Percentiles rank a stretch among this genome's conserved stretches.
Conservation (phyloP, 1,284 basidiomycete species). For the Inonotus hispidus region DNA sequence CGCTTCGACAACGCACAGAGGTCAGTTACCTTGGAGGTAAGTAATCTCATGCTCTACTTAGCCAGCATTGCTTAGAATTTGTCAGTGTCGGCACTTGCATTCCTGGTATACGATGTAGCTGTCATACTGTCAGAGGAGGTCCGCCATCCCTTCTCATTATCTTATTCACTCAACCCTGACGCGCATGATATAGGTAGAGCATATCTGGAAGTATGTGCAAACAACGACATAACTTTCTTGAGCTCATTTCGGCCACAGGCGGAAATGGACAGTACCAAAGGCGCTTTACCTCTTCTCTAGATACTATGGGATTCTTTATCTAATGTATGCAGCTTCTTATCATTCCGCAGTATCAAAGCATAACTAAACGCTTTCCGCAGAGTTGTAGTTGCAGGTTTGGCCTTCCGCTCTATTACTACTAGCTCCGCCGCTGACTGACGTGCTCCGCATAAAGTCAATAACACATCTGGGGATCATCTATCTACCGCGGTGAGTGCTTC, state of each 20-base stretch:
- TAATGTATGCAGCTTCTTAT: neutral
- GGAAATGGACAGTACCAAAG: neutral
- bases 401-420: neutral
- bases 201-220: neutral
- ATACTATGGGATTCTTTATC: neutral
- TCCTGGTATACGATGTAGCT: neutral
- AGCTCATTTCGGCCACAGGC: neutral
- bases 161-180: neutral
- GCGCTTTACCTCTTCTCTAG: neutral
- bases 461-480: neutral
- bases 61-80: neutral
- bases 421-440: neutral
- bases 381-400: neutral
- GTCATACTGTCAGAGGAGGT: neutral
- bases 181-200: neutral
- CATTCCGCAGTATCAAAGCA: neutral
- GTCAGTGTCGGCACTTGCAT: neutral
- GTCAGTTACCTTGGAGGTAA: neutral
- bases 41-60: neutral
- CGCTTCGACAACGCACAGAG: neutral
- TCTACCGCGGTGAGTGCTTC: neutral
- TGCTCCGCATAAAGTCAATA: neutral
- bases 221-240: neutral
- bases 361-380: neutral
- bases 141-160: neutral